A percentile compares a stretch with the other conserved stretches of the same genome.
Evolutionary conservation across 1,139 yeast genomes (phyloP).

Genomic region (Yamadazyma mexicana): DNA sequence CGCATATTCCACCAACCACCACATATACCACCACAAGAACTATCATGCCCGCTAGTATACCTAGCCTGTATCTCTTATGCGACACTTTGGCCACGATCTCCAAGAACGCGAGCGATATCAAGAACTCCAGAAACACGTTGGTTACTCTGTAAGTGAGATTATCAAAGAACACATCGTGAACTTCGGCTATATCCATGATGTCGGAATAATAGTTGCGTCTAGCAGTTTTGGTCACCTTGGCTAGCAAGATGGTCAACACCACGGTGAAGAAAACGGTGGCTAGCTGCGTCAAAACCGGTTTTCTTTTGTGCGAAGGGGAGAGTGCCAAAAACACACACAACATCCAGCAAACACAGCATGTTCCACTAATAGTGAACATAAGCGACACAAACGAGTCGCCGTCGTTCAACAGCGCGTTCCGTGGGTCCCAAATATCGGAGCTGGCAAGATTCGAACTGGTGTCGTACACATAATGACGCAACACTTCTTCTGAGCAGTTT

Average conservation of each 20-base stretch:
- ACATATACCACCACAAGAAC: constrained; percentile 21
- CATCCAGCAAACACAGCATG: constrained; percentile 56
- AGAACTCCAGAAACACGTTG: constrained; percentile 30
- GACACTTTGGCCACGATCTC: constrained; percentile 33
- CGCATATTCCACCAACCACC: constrained; percentile 15
- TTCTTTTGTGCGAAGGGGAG: constrained; percentile 45
- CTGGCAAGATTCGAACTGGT: background rate
- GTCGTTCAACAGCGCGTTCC: constrained; percentile 27
- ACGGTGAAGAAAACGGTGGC: constrained; percentile 48
- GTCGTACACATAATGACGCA: constrained; percentile 4
- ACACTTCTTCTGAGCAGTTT: constrained; percentile 31
- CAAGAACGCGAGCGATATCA: constrained; percentile 41
- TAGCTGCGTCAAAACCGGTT: constrained; percentile 47
- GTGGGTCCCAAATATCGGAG: constrained; percentile 5
- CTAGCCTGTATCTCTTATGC: constrained; percentile 16
- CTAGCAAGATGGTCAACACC: constrained; percentile 42
- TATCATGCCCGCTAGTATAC: constrained; percentile 14
- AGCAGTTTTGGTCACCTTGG: constrained; percentile 34
- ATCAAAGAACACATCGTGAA: constrained; percentile 30
- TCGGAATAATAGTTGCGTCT: constrained; percentile 36
- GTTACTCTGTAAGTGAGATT: constrained; percentile 30
- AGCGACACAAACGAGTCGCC: constrained; percentile 50
- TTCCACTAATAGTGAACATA: constrained; percentile 40
- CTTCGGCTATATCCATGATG: constrained; percentile 34
- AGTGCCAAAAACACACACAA: constrained; percentile 45